A percentile compares a stretch with the other conserved stretches of the same genome.
These are phyloP conservation scores for Cladosporium oxysporum DNA, from an alignment of 2,329 filamentous ascomycete genomes.

Conservation along the genomic window DNA sequence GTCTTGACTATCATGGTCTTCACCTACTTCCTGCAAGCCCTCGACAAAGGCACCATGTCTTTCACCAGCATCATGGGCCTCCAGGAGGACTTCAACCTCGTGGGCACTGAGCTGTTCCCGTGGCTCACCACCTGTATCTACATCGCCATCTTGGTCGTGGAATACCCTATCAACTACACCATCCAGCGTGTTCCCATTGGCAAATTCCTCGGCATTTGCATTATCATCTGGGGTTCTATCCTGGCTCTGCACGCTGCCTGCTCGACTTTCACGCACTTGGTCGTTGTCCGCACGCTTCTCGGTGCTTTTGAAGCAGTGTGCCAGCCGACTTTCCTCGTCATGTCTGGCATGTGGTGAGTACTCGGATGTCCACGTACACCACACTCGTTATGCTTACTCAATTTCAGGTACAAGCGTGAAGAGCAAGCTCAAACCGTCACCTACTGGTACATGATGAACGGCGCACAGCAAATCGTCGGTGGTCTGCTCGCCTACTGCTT, in stretches of 20 bases:
- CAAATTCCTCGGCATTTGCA: conserved; percentile 63
- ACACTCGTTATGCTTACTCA: background rate
- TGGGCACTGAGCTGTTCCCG: conserved; percentile 55
- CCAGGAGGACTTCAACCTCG: conserved; percentile 47
- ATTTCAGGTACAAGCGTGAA: conserved; percentile 58
- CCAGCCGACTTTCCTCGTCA: conserved; percentile 67
- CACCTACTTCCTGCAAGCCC: conserved; percentile 71
- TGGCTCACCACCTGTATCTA: conserved; percentile 77
- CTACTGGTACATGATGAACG: conserved; percentile 58
- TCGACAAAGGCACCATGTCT: conserved; percentile 68
- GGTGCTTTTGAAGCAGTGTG: conserved; percentile 72
- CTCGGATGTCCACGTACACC: too few species aligned
- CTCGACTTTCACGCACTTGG: conserved; percentile 60
- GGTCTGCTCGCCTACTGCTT: conserved; percentile 64
- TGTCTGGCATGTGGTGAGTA: conserved; percentile 63
- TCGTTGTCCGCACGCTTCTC: conserved; percentile 64
- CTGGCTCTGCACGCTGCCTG: conserved; percentile 64
- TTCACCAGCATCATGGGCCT: conserved; percentile 66
- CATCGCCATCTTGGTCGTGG: conserved; percentile 68
- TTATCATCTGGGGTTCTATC: conserved; percentile 63
- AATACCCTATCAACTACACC: conserved; percentile 69
- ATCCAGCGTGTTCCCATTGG: conserved; percentile 62
- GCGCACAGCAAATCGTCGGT: conserved; percentile 65
- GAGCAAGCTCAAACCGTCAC: conserved; percentile 68
- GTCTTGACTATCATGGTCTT: conserved; percentile 70